Evolutionary conservation across 805 yeast species (phyloP).

Genomic region (Candida silvatica): DNA sequence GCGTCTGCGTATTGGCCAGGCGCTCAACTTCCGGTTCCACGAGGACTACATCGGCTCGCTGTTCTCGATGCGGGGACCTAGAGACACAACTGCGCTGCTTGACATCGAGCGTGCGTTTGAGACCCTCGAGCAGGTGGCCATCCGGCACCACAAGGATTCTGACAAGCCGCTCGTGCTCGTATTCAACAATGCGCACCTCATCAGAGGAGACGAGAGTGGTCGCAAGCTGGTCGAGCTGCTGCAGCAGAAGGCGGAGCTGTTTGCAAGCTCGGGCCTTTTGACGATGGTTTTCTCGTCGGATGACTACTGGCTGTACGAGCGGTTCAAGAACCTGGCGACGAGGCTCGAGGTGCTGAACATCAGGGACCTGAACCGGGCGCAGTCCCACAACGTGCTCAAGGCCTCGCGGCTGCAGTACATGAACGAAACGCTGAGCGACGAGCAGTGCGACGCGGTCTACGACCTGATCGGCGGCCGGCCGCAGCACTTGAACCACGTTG

Average conservation of each 20-base stretch:
- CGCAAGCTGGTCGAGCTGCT: slow-evolving; percentile 58
- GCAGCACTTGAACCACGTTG: slow-evolving; percentile 68
- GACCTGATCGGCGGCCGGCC: not conserved
- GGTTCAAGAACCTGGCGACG: slow-evolving; percentile 63
- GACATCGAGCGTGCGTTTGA: slow-evolving; percentile 70
- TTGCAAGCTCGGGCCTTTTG: slow-evolving; percentile 65
- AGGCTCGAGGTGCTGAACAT: slow-evolving; percentile 66
- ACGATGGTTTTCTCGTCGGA: slow-evolving; percentile 67
- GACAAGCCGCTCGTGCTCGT: slow-evolving; percentile 57
- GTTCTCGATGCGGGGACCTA: slow-evolving; percentile 74
- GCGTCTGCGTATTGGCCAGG: slow-evolving; percentile 66
- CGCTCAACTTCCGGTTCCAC: slow-evolving; percentile 61
- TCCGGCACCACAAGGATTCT: slow-evolving; percentile 31
- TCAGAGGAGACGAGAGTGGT: slow-evolving; percentile 71
- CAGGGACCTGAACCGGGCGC: slow-evolving; percentile 35
- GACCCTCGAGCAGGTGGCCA: slow-evolving; percentile 66
- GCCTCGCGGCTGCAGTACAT: not conserved
- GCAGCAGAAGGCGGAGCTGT: slow-evolving; percentile 76
- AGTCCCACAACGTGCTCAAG: not conserved
- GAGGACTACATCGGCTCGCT: slow-evolving; percentile 81
- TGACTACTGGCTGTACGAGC: slow-evolving; percentile 82
- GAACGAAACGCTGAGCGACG: not conserved
- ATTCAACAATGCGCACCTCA: slow-evolving; percentile 68
- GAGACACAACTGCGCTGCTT: slow-evolving; percentile 68
- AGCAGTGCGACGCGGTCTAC: not conserved